phyloP scores from a whole-genome alignment of 768 basidiomycete species.

The Suillus discolor region DNA sequence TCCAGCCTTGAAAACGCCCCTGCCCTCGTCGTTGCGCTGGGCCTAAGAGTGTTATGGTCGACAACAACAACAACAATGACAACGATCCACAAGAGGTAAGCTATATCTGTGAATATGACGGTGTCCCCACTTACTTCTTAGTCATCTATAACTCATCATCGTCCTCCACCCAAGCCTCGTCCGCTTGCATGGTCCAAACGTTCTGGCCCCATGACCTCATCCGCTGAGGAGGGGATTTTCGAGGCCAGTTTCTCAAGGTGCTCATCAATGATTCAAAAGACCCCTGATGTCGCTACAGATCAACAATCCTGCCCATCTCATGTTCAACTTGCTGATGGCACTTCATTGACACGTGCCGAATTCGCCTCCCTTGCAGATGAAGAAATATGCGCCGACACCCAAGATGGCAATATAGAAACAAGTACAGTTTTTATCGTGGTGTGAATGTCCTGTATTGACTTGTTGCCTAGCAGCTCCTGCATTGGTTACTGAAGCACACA shows the following conservation, averaged over 20 bases:
- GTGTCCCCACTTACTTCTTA: background rate
- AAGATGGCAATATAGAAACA: background rate
- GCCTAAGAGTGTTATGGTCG: background rate
- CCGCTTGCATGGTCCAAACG: background rate
- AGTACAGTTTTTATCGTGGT: background rate
- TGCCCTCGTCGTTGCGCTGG: background rate
- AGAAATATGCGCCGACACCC: background rate
- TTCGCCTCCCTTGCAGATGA: background rate
- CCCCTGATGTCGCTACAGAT: background rate
- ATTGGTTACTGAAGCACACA: background rate
- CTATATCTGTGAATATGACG: background rate
- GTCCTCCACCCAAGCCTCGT: background rate
- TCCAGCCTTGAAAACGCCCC: background rate
- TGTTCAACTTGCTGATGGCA: background rate
- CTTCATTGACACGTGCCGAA: background rate
- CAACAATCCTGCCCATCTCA: background rate
- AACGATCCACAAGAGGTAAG: background rate
- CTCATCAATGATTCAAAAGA: background rate
- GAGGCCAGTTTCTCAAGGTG: background rate
- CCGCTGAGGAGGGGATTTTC: background rate
- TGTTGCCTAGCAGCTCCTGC: background rate
- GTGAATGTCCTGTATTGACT: background rate
- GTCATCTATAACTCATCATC: background rate
- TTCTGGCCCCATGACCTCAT: conserved; percentile 1
- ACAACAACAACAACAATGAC: background rate